These are phyloP conservation scores for Kwoniella bestiolae DNA, from an alignment of 768 basidiomycete species.

Conservation along the genomic window DNA sequence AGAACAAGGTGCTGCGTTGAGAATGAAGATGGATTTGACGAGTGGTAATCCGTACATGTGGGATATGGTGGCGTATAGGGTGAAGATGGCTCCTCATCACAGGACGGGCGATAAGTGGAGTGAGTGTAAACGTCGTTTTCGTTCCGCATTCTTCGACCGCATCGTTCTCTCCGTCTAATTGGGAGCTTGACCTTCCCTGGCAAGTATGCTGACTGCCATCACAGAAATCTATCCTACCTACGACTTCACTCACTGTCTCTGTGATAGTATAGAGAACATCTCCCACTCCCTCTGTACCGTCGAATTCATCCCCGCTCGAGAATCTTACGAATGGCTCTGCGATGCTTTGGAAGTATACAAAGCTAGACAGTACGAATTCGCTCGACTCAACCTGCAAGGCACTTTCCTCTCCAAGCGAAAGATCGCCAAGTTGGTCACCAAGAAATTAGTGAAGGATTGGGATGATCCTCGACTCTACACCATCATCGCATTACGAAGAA, in stretches of 20 bases:
- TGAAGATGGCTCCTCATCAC: conserved; percentile 87
- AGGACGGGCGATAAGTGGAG: conserved; percentile 91
- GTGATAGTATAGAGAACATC: conserved; percentile 98
- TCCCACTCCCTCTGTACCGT: conserved; percentile 96
- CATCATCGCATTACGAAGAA: conserved; percentile 88
- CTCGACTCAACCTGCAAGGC: conserved; percentile 87
- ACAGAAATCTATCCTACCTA: conserved; percentile 89
- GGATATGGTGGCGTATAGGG: conserved; percentile 96
- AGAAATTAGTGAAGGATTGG: conserved; percentile 86
- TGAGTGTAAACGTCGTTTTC: conserved; percentile 41
- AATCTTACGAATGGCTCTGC: conserved; percentile 99
- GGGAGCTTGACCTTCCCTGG: neutral
- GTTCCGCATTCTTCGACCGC: no score
- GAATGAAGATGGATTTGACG: conserved; percentile 95
- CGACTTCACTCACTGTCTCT: conserved; percentile 97
- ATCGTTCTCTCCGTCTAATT: neutral
- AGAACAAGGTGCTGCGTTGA: conserved; percentile 87
- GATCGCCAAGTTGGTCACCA: conserved; percentile 82
- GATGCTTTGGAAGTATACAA: conserved; percentile 97
- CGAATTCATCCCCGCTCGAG: conserved; percentile 92
- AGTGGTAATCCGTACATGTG: conserved; percentile 99
- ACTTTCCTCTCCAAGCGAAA: conserved; percentile 98
- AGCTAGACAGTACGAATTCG: conserved; percentile 95
- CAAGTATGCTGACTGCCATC: conserved; percentile 7
- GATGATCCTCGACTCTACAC: conserved; percentile 98